Conservation (phyloP, 257 asterid species). For the Solanum chilense region DNA sequence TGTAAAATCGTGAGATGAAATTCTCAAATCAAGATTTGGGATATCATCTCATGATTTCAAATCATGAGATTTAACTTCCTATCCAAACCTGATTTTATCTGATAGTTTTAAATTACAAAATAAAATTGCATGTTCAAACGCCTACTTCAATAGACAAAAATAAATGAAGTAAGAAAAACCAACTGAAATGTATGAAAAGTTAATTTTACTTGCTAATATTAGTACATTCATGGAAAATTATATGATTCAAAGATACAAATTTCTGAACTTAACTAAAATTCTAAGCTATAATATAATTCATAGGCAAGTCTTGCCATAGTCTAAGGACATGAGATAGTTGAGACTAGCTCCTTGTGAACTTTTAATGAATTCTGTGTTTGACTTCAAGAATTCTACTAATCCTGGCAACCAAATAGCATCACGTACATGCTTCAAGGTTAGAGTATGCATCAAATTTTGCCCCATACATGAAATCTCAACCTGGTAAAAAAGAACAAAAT, state of each 20-base stretch:
- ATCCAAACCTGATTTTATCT: neutral
- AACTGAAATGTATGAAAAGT: neutral
- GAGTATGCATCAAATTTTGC: conserved; percentile 1
- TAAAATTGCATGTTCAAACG: no score
- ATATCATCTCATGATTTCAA: neutral
- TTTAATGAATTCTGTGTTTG: neutral
- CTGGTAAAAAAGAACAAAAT: neutral
- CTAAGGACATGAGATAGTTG: conserved; percentile 6
- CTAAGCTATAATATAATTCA: neutral
- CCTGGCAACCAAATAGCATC: conserved; percentile 15
- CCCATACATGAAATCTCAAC: conserved; percentile 20
- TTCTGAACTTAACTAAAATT: neutral
- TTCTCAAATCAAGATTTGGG: neutral
- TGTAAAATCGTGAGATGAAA: neutral
- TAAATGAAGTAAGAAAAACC: neutral
- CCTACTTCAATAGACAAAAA: neutral
- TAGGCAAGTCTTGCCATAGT: neutral
- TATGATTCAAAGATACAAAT: neutral
- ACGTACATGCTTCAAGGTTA: conserved; percentile 2
- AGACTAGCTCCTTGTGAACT: neutral
- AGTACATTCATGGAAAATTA: neutral
- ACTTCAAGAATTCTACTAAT: neutral
- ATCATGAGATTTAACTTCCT: neutral
- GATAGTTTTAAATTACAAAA: no score
- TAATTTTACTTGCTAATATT: neutral